Evolutionary conservation across 148 eudicot genomes (phyloP).

Genomic region (Nepenthes gracilis): DNA sequence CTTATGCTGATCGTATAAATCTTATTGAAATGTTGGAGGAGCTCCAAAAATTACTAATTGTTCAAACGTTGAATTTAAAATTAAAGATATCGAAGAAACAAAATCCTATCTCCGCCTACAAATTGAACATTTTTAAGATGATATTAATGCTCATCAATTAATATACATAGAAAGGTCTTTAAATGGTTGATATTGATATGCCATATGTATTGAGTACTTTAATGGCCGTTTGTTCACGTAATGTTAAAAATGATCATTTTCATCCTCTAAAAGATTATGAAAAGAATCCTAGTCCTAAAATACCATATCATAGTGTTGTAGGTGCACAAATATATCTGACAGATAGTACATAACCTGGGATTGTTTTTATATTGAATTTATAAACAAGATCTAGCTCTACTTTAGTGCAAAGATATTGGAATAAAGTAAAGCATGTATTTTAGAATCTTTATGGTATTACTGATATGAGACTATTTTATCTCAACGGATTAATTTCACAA

Average conservation of each 20-base stretch:
- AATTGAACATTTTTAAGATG: neutral
- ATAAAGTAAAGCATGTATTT: neutral
- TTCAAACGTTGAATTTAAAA: conserved; percentile 1
- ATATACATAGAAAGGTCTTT: neutral
- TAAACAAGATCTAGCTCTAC: neutral
- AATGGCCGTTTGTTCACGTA: neutral
- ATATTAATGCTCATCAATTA: conserved; percentile 1
- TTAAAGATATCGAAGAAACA: neutral
- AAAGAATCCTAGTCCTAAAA: neutral
- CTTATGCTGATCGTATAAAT: neutral
- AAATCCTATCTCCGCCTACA: neutral
- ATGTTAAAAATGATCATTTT: neutral
- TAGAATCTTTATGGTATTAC: neutral
- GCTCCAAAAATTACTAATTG: neutral
- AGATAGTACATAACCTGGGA: neutral
- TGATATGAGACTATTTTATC: neutral
- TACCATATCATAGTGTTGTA: neutral
- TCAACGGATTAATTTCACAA: neutral
- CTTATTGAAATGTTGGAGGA: neutral
- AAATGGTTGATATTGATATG: neutral
- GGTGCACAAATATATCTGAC: neutral
- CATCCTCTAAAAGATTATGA: neutral
- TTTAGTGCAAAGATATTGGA: neutral
- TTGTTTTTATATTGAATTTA: neutral
- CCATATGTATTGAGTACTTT: neutral